phyloP scores from a whole-genome alignment of 345 rosid genomes.

The Citrus hindsii region DNA sequence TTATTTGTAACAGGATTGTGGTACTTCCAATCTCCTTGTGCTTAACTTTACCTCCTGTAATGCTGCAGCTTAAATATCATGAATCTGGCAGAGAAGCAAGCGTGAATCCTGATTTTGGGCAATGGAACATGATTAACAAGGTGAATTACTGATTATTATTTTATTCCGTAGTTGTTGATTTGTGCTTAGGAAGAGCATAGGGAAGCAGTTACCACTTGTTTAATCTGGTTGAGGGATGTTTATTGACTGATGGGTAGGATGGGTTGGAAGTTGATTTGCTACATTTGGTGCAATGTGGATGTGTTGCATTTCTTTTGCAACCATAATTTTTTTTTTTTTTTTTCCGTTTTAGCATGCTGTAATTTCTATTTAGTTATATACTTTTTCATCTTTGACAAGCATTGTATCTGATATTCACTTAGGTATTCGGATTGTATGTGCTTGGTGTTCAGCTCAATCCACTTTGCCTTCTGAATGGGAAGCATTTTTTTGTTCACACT shows the following conservation, averaged over 20 bases:
- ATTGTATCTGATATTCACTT: not conserved
- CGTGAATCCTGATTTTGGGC: conserved; percentile 54
- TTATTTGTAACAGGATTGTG: not conserved
- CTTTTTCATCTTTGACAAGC: not conserved
- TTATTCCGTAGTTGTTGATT: not conserved
- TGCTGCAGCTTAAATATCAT: conserved; percentile 63
- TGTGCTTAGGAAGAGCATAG: not conserved
- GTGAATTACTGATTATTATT: conserved; percentile 23
- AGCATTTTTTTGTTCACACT: not conserved
- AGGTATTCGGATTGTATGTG: not conserved
- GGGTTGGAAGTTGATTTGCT: not conserved
- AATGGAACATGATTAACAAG: conserved; percentile 85
- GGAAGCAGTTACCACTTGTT: not conserved
- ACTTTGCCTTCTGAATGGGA: not conserved
- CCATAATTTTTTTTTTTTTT: no score
- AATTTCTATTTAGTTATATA: not conserved
- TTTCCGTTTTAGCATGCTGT: not conserved
- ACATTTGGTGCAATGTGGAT: not conserved
- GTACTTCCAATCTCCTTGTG: not conserved
- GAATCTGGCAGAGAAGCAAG: conserved; percentile 38
- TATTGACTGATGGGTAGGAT: not conserved
- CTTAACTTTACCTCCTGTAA: not conserved
- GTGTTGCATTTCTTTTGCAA: not conserved
- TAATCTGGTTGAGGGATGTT: not conserved
- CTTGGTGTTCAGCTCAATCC: not conserved